phyloP scores from a whole-genome alignment of 169 alveolate genomes.

The Cryptosporidium viatorum region DNA sequence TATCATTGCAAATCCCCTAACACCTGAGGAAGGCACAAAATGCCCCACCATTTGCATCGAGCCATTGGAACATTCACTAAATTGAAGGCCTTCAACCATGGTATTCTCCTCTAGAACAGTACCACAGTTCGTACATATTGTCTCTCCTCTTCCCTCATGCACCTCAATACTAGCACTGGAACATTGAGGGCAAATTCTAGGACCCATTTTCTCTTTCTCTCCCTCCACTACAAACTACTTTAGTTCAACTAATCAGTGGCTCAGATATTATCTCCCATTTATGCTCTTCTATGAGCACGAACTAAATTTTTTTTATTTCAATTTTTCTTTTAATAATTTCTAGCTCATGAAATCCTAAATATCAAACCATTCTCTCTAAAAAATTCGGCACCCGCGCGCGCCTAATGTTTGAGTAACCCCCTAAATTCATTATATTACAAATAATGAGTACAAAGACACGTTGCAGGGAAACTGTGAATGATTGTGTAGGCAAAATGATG shows the following conservation, averaged over 20 bases:
- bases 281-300: neutral
- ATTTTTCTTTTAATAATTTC: neutral
- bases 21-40: constrained; percentile 86
- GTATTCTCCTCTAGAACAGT: constrained; percentile 88
- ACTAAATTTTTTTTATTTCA: neutral
- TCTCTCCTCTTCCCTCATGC: constrained; percentile 87
- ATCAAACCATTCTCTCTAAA: constrained; percentile 8
- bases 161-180: constrained; percentile 62
- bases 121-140: constrained; percentile 88
- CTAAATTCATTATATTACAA: neutral
- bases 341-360: neutral
- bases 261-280: neutral
- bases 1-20: constrained; percentile 83
- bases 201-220: constrained; percentile 1
- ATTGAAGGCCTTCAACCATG: constrained; percentile 86
- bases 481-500: constrained; percentile 37
- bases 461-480: constrained; percentile 36
- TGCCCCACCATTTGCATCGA: constrained; percentile 86
- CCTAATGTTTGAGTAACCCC: neutral
- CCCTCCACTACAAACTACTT: neutral
- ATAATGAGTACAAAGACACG: constrained; percentile 40
- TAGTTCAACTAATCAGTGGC: neutral
- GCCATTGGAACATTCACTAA: constrained; percentile 85
- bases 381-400: constrained; percentile 9
- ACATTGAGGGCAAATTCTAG: constrained; percentile 71